Percentiles rank a stretch among this genome's conserved stretches.
phyloP scores from a whole-genome alignment of 2,329 filamentous ascomycete species.

The Talaromyces sp. region DNA sequence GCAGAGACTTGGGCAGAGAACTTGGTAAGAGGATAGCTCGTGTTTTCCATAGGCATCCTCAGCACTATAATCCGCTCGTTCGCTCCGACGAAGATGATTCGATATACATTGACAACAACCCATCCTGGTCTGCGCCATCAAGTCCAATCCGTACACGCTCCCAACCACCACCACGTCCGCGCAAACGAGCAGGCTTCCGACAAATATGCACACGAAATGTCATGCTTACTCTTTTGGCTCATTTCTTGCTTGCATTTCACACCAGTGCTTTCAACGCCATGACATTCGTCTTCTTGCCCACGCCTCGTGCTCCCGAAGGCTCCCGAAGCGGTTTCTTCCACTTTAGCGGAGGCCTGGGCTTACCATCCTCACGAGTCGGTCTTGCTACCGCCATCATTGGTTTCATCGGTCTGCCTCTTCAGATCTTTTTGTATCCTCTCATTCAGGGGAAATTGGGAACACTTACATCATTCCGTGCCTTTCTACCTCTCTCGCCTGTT shows the following conservation, averaged over 20 bases:
- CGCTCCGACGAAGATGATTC: constrained; percentile 33
- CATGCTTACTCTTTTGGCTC: constrained; percentile 61
- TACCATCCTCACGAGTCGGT: constrained; percentile 72
- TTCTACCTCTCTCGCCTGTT: constrained; percentile 69
- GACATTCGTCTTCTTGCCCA: constrained; percentile 76
- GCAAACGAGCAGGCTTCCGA: constrained; percentile 48
- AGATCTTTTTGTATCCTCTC: constrained; percentile 70
- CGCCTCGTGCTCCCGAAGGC: constrained; percentile 60
- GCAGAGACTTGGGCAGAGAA: constrained; percentile 45
- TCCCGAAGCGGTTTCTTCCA: constrained; percentile 50
- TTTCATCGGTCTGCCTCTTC: constrained; percentile 71
- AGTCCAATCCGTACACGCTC: constrained; percentile 29
- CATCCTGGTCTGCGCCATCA: constrained; percentile 28
- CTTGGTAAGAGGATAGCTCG: constrained; percentile 40
- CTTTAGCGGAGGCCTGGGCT: constrained; percentile 74
- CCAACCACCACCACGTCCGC: constrained; percentile 40
- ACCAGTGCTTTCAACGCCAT: constrained; percentile 76
- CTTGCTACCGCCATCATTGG: constrained; percentile 77
- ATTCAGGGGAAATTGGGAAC: constrained; percentile 70
- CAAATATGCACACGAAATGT: constrained; percentile 59
- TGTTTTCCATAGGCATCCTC: constrained; percentile 28
- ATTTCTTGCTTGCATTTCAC: constrained; percentile 72
- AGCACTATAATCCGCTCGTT: constrained; percentile 40
- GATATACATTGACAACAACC: constrained; percentile 35
- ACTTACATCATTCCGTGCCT: constrained; percentile 67